These are phyloP conservation scores for Coemansia sp. DNA, from an alignment of 192 early-diverging fungal genomes.

Conservation along the genomic window DNA sequence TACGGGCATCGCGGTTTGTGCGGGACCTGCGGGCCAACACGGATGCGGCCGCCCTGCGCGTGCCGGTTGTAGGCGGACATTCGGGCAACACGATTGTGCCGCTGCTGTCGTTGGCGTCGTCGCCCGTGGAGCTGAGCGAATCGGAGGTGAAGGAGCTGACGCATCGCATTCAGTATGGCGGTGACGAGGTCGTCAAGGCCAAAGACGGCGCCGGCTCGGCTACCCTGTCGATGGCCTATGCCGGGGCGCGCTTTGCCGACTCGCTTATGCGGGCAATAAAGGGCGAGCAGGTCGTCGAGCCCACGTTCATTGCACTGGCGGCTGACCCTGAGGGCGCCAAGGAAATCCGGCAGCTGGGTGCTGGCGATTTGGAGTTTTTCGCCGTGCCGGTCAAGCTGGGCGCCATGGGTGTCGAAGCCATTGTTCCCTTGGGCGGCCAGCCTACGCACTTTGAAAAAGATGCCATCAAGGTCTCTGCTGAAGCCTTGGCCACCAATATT, in stretches of 20 bases:
- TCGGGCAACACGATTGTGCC: conserved; percentile 95
- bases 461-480: conserved; percentile 69
- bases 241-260: conserved; percentile 82
- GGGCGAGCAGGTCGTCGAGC: conserved; percentile 78
- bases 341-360: conserved; percentile 53
- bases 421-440: conserved; percentile 66
- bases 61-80: conserved; percentile 91
- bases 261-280: conserved; percentile 77
- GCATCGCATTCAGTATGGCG: conserved; percentile 94
- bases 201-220: conserved; percentile 90
- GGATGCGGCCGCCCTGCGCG: conserved; percentile 66
- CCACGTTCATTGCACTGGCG: conserved; percentile 61
- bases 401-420: conserved; percentile 76
- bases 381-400: conserved; percentile 73
- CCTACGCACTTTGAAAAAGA: conserved; percentile 77
- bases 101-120: conserved; percentile 70
- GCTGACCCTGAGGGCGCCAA: conserved; percentile 55
- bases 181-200: conserved; percentile 98
- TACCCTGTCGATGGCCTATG: conserved; percentile 85
- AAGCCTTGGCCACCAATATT: conserved; percentile 88
- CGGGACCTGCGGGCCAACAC: conserved; percentile 67
- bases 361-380: conserved; percentile 65
- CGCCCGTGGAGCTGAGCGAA: conserved; percentile 68
- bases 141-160: conserved; percentile 85
- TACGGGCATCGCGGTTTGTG: conserved; percentile 90